phyloP scores from a whole-genome alignment of 2,329 filamentous ascomycete genomes.

The Pleomassaria siparia region DNA sequence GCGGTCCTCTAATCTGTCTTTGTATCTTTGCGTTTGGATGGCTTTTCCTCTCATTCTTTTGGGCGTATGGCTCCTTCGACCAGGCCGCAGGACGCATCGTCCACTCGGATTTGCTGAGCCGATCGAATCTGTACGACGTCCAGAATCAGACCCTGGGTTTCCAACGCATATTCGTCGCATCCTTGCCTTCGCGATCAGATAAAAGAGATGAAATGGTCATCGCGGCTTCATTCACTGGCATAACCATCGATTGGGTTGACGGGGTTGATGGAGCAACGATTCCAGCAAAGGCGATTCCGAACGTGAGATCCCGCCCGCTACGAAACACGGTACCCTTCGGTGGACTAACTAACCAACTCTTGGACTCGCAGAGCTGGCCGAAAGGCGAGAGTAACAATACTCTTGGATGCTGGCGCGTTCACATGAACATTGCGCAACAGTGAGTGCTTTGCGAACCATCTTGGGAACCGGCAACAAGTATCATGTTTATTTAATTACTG shows the following conservation, averaged over 20 bases:
- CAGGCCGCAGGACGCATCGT: not conserved
- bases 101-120: not conserved
- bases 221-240: constrained; percentile 47
- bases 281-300: constrained; percentile 3
- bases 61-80: not conserved
- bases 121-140: not conserved
- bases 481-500: too few species aligned
- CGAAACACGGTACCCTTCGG: not conserved
- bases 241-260: constrained; percentile 50
- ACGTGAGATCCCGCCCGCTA: too few species aligned
- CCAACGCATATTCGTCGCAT: constrained; percentile 54
- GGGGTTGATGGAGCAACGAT: constrained; percentile 46
- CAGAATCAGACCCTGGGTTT: constrained; percentile 34
- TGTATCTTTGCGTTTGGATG: not conserved
- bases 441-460: too few species aligned
- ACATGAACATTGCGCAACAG: constrained; percentile 12
- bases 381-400: constrained; percentile 5
- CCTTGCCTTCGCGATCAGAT: constrained; percentile 52
- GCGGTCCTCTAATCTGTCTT: not conserved
- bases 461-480: too few species aligned
- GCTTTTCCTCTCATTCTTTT: not conserved
- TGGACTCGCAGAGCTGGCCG: constrained; percentile 5
- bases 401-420: constrained; percentile 10
- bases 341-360: not conserved
- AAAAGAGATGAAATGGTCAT: constrained; percentile 53